Conservation (phyloP, 164 flowering plant species). For the Magnolia officinalis region DNA sequence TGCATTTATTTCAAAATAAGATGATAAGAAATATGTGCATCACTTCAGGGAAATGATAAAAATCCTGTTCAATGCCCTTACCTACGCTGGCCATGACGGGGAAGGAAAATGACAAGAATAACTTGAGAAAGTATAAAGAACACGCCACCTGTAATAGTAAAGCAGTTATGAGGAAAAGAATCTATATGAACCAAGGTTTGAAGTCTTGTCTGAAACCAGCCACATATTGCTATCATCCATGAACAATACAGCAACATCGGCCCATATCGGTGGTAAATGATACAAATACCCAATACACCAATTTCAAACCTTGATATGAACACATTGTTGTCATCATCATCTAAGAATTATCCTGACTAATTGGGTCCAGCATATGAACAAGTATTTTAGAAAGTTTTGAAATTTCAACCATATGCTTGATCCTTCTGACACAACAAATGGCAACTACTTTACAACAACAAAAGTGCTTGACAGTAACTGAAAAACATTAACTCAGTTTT, state of each 20-base stretch:
- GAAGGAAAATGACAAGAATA: slow-evolving; percentile 35
- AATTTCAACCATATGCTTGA: neutral
- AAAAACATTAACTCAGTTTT: too few relatives aligned
- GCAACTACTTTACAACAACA: too few relatives aligned
- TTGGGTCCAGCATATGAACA: neutral
- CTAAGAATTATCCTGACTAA: neutral
- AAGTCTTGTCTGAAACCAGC: neutral
- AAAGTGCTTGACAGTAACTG: too few relatives aligned
- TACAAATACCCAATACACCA: too few relatives aligned
- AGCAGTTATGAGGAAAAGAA: neutral
- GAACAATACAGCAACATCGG: too few relatives aligned
- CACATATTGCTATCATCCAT: neutral
- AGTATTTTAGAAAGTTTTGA: neutral
- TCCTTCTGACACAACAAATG: neutral
- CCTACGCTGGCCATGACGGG: slow-evolving; percentile 43
- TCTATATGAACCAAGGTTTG: neutral
- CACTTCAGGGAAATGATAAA: neutral
- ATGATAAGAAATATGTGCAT: neutral
- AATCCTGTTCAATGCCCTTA: slow-evolving; percentile 23
- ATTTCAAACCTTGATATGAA: too few relatives aligned
- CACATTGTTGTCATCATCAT: neutral
- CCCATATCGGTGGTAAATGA: too few relatives aligned
- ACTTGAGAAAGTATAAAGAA: slow-evolving; percentile 43
- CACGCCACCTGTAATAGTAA: slow-evolving; percentile 36
- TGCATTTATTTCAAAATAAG: slow-evolving; percentile 27